Evolutionary conservation across 2,329 filamentous ascomycete genomes (phyloP).

Genomic region (Cordyceps javanica): DNA sequence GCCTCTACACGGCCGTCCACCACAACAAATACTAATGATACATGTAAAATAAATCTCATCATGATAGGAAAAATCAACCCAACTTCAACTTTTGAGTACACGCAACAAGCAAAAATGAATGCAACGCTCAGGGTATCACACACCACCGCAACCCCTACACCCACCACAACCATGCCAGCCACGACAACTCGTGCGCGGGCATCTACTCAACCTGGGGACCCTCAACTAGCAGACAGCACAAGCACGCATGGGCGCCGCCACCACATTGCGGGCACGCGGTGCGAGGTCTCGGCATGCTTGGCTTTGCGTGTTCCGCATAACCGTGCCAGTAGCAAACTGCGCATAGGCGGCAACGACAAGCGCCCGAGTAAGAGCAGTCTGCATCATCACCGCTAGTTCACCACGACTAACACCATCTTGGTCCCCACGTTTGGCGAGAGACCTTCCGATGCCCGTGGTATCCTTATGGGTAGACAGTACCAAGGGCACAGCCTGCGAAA

Average conservation of each 20-base stretch:
- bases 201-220: neutral
- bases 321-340: neutral
- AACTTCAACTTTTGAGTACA: neutral
- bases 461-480: neutral
- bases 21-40: neutral
- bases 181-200: neutral
- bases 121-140: slow-evolving; percentile 1
- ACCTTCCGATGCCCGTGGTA: neutral
- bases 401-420: neutral
- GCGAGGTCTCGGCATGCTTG: neutral
- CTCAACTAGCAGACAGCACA: neutral
- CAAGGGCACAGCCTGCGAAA: neutral
- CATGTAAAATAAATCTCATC: neutral
- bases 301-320: neutral
- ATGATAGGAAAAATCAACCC: neutral
- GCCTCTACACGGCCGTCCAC: neutral
- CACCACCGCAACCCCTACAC: neutral
- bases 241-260: neutral
- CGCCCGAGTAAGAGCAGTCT: neutral
- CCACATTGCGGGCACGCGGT: neutral
- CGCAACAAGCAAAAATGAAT: neutral
- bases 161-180: neutral
- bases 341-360: neutral
- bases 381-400: neutral
- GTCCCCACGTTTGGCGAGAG: neutral